Evolutionary conservation across 2,329 filamentous ascomycete species (phyloP).

Genomic region (Paramyrothecium roridum): DNA sequence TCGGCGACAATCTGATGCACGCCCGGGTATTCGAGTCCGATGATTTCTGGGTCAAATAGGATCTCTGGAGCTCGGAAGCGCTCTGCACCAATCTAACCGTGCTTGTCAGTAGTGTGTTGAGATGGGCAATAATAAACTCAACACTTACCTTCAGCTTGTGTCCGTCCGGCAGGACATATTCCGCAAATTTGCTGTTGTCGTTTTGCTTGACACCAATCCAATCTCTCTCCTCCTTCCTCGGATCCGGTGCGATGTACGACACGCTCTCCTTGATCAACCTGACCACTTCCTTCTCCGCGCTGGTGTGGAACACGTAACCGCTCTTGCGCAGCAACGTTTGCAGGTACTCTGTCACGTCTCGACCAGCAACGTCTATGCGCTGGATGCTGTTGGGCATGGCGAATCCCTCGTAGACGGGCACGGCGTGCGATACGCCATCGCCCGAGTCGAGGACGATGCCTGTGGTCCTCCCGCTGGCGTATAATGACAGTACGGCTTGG

Average conservation of each 20-base stretch:
- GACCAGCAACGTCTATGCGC: constrained; percentile 90
- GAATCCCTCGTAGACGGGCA: constrained; percentile 97
- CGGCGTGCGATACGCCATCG: constrained; percentile 94
- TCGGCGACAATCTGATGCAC: constrained; percentile 98
- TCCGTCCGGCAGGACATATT: constrained; percentile 89
- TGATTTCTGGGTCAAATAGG: constrained; percentile 94
- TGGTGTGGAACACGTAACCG: constrained; percentile 94
- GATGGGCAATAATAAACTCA: too few relatives aligned
- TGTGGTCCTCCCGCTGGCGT: constrained; percentile 92
- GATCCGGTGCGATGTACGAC: constrained; percentile 86
- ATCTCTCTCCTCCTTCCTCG: constrained; percentile 93
- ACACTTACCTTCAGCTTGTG: constrained; percentile 79
- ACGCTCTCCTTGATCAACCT: constrained; percentile 94
- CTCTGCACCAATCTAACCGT: constrained; percentile 75
- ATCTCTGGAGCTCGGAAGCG: constrained; percentile 96
- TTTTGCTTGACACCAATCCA: constrained; percentile 80
- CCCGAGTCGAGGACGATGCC: constrained; percentile 94
- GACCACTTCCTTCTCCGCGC: constrained; percentile 98
- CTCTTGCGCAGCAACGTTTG: constrained; percentile 88
- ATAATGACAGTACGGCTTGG: constrained; percentile 92
- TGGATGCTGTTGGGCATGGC: constrained; percentile 94
- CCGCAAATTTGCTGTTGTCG: constrained; percentile 72
- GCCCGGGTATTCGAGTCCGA: constrained; percentile 90
- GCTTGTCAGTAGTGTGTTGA: constrained; percentile 17
- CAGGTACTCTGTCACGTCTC: constrained; percentile 94